Base-by-base conservation (phyloP, 345 rosid species). In the Chamaenerion angustifolium region DNA sequence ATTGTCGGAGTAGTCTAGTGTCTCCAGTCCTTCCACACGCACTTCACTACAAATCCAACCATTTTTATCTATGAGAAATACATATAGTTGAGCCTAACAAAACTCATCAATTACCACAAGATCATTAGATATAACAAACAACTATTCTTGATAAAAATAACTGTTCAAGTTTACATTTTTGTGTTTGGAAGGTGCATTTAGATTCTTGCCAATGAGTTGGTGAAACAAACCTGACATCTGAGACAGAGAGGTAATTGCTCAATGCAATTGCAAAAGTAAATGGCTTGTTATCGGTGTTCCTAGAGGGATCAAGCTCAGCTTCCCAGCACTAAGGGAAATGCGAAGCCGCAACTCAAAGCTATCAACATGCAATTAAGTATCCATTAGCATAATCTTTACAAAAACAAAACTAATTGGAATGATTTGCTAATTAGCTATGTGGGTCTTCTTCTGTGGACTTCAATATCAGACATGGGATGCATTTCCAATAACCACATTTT, bases 21-120 rank as follows among this genome's bases (percentile, higher is more conserved):
- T 90, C 86, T 90, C 98, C 84, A 90, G 68, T 48, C 98, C 98
- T 68, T 90, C 98, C 18, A 90, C 80, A 1, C 98, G 86, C 41
- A 90, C 95, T 83, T 90, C 98, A 62, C 98, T 90, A 87, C 68
- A 67, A 75, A 45, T n/a, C n/a, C n/a, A n/a, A n/a, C n/a, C n/a
- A n/a, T n/a, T n/a, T n/a, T n/a, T n/a, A n/a, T n/a, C n/a, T n/a
- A n/a, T n/a, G n/a, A n/a, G n/a, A n/a, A n/a, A n/a, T n/a, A n/a
- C n/a, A n/a, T n/a, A n/a, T n/a, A n/a, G n/a, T n/a, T n/a, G n/a
- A n/a, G 3, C 27, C 27, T 2, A 23, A n/a, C 5, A 23, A 2
- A 5, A 23, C 27, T 5, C 27, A n/a, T n/a, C n/a, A n/a, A n/a
- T n/a, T 51, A 55, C 49, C 46, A 16, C 11, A 54, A 54, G 16